These are phyloP conservation scores for Betula pendula DNA, from an alignment of 306 rosid genomes.

Conservation along the genomic window DNA sequence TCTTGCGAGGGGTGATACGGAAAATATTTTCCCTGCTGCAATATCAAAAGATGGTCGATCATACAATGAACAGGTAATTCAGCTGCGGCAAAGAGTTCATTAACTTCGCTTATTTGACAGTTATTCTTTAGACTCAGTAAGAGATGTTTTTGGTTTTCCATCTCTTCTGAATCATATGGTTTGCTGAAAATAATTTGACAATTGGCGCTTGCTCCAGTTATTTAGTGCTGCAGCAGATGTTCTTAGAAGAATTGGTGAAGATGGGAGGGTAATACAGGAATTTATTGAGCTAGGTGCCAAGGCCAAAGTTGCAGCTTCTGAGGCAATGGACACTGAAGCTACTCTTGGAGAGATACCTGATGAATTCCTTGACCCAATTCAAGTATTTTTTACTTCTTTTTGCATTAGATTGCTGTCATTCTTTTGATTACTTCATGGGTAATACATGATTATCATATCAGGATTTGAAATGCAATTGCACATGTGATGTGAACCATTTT, in stretches of 20 bases:
- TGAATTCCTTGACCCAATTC: conserved; percentile 99
- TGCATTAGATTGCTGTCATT: not conserved
- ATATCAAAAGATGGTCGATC: conserved; percentile 98
- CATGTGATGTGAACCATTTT: not conserved
- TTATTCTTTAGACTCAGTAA: not conserved
- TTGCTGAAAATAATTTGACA: conserved; percentile 28
- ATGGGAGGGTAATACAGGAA: conserved; percentile 76
- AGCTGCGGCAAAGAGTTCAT: conserved; percentile 2
- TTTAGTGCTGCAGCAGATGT: conserved; percentile 89
- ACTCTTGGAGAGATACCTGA: conserved; percentile 97
- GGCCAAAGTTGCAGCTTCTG: conserved; percentile 91
- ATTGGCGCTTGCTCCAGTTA: conserved; percentile 56
- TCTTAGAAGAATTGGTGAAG: conserved; percentile 81
- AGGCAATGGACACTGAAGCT: conserved; percentile 95
- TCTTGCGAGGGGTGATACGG: conserved; percentile 79
- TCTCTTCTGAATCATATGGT: conserved; percentile 6
- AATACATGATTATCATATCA: not conserved
- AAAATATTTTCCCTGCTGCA: conserved; percentile 83
- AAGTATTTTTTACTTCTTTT: conserved; percentile 48
- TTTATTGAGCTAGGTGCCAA: conserved; percentile 81
- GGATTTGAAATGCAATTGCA: not conserved
- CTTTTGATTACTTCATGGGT: not conserved
- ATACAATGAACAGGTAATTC: conserved; percentile 84
- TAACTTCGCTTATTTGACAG: conserved; percentile 2
- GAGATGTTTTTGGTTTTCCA: conserved; percentile 1